Evolutionary conservation across 768 basidiomycete genomes (phyloP).

Genomic region (Cubamyces lactineus): DNA sequence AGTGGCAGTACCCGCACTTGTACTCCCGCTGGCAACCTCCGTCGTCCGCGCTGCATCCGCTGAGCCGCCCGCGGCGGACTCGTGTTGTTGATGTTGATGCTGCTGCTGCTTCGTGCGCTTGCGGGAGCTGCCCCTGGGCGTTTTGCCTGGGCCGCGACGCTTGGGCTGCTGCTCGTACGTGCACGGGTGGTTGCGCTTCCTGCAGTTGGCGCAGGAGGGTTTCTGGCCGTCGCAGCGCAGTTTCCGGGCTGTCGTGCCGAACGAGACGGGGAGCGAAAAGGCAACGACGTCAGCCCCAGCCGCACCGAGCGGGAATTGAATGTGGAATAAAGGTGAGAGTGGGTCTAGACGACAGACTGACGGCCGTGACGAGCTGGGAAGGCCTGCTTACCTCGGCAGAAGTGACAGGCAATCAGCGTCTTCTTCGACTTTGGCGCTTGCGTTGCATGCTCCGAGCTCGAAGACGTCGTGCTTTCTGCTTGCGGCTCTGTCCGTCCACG

Average conservation of each 20-base stretch:
- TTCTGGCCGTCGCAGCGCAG: slow-evolving; percentile 70
- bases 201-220: slow-evolving; percentile 68
- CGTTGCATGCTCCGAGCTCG: slow-evolving; percentile 22
- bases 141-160: slow-evolving; percentile 78
- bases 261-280: slow-evolving; percentile 1
- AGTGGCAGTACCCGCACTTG: neutral
- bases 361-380: neutral
- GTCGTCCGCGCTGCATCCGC: slow-evolving; percentile 11
- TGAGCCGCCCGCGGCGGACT: neutral
- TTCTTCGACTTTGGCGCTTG: slow-evolving; percentile 41
- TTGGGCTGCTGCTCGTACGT: slow-evolving; percentile 53
- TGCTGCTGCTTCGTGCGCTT: neutral
- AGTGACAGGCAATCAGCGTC: slow-evolving; percentile 72
- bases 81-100: neutral
- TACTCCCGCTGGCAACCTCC: neutral
- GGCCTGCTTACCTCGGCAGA: slow-evolving; percentile 65
- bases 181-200: slow-evolving; percentile 53
- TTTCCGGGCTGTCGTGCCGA: slow-evolving; percentile 59
- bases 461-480: slow-evolving; percentile 19
- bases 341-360: neutral
- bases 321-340: neutral
- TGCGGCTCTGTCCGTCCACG: neutral
- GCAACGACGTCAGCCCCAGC: slow-evolving; percentile 7
- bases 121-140: slow-evolving; percentile 51
- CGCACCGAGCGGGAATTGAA: slow-evolving; percentile 1